Evolutionary conservation across 164 flowering plant genomes (phyloP).

Genomic region (Houttuynia cordata): DNA sequence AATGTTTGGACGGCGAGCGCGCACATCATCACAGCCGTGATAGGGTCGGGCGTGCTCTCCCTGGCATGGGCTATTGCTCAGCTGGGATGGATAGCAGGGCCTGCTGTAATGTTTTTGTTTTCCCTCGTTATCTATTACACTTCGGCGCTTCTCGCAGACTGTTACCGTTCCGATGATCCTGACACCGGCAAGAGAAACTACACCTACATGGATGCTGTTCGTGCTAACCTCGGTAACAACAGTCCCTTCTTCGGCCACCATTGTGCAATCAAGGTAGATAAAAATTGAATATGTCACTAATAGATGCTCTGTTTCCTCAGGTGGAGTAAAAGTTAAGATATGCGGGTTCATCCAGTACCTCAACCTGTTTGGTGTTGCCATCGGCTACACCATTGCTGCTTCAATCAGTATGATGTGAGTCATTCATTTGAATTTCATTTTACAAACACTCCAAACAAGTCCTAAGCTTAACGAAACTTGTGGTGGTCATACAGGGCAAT

Average conservation of each 20-base stretch:
- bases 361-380: conserved; percentile 32
- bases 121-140: conserved; percentile 43
- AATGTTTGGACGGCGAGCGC: conserved; percentile 54
- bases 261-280: background rate
- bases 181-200: conserved; percentile 45
- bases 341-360: conserved; percentile 37
- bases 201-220: conserved; percentile 53
- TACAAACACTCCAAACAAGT: background rate
- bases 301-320: conserved; percentile 12
- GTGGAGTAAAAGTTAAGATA: conserved; percentile 28
- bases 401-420: conserved; percentile 47
- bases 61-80: conserved; percentile 62
- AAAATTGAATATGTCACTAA: background rate
- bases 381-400: conserved; percentile 51
- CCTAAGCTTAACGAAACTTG: background rate
- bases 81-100: conserved; percentile 66
- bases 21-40: conserved; percentile 55
- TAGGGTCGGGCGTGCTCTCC: conserved; percentile 56
- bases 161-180: conserved; percentile 47
- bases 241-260: background rate
- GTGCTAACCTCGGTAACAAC: conserved; percentile 31
- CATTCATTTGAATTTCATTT: background rate
- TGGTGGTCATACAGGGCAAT: conserved; percentile 33
- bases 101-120: conserved; percentile 40
- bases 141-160: conserved; percentile 38